phyloP scores from a whole-genome alignment of 1,139 yeast genomes.

The Hyphopichia pseudoburtonii region DNA sequence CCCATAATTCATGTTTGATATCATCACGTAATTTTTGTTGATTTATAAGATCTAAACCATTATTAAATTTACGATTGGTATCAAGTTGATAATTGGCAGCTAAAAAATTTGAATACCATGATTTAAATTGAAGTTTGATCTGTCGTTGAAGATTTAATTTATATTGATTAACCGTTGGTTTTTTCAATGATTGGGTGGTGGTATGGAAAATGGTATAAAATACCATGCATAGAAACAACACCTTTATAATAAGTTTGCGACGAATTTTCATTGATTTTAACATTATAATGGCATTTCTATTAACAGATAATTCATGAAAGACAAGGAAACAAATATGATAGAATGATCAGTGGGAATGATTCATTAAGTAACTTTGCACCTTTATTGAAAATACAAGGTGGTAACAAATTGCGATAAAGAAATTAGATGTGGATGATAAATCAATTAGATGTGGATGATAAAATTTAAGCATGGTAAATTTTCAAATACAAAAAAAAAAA shows the following conservation, averaged over 20 bases:
- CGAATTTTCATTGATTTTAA: constrained; percentile 7
- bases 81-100: constrained; percentile 20
- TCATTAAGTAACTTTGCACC: no score
- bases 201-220: constrained; percentile 12
- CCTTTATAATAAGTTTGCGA: constrained; percentile 11
- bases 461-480: no score
- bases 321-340: no score
- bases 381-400: no score
- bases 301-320: no score
- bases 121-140: constrained; percentile 17
- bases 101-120: constrained; percentile 20
- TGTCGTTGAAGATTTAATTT: constrained; percentile 9
- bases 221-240: constrained; percentile 11
- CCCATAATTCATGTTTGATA: constrained; percentile 27
- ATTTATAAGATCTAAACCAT: constrained; percentile 13
- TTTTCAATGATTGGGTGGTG: constrained; percentile 9
- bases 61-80: constrained; percentile 14
- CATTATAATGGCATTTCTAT: no score
- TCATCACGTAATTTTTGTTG: constrained; percentile 18
- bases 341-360: no score
- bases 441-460: no score
- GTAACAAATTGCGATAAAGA: no score
- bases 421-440: no score
- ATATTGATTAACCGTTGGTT: constrained; percentile 14
- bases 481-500: no score